A percentile compares a stretch with the other conserved stretches of the same genome.
Conservation (phyloP, 202 grass and related monocot genomes). For the Zoysia matrella region DNA sequence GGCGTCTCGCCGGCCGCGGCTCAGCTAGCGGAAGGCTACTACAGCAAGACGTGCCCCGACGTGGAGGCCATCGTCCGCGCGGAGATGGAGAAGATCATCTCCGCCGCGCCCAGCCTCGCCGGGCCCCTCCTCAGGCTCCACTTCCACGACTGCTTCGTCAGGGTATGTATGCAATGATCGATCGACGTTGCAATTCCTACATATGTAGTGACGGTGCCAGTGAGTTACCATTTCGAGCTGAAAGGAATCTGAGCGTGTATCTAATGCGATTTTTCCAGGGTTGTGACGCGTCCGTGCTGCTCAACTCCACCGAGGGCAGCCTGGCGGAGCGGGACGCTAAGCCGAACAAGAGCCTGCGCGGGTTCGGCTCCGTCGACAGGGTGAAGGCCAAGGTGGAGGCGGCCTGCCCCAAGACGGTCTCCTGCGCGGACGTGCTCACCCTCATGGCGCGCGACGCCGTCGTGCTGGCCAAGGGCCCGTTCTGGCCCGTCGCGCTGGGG, state of each 20-base stretch:
- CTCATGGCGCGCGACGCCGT: conserved; percentile 55
- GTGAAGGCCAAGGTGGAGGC: conserved; percentile 67
- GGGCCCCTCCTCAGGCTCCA: conserved; percentile 53
- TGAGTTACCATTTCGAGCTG: too few relatives aligned
- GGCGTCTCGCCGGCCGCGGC: conserved; percentile 16
- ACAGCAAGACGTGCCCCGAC: conserved; percentile 41
- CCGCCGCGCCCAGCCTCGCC: conserved; percentile 52
- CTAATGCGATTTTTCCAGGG: conserved; percentile 36
- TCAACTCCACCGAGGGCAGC: conserved; percentile 44
- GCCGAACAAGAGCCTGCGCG: conserved; percentile 62
- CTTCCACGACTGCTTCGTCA: conserved; percentile 58
- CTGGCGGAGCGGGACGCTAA: conserved; percentile 56
- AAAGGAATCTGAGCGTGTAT: too few relatives aligned
- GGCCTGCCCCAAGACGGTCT: conserved; percentile 43
- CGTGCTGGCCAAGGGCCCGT: conserved; percentile 37
- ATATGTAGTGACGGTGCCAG: too few relatives aligned
- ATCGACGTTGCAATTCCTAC: too few relatives aligned
- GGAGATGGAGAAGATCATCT: conserved; percentile 62
- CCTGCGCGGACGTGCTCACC: conserved; percentile 55
- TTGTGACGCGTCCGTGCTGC: conserved; percentile 72
- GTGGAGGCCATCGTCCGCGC: conserved; percentile 49
- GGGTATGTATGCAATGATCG: conserved; percentile 15
- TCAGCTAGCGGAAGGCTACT: conserved; percentile 25
- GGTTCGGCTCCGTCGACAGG: conserved; percentile 61
- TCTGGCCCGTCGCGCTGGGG: conserved; percentile 41